Evolutionary conservation across 805 yeast genomes (phyloP).

Genomic region (Wickerhamiella allomyrinae): DNA sequence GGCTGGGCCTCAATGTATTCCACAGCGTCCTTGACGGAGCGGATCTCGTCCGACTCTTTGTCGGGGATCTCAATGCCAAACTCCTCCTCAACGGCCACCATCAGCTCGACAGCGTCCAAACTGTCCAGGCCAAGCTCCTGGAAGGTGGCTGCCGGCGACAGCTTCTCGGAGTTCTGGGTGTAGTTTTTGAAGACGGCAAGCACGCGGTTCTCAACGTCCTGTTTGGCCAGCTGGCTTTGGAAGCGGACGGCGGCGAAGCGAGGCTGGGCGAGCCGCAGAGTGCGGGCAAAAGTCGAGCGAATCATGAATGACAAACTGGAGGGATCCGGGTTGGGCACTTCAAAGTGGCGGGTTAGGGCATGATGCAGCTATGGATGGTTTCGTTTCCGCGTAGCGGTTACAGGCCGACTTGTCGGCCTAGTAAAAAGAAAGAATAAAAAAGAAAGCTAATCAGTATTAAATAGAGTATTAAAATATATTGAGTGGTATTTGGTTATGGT

Average conservation of each 20-base stretch:
- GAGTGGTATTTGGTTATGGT: no score
- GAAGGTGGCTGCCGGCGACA: slow-evolving; percentile 28
- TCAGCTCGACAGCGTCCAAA: slow-evolving; percentile 85
- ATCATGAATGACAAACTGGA: slow-evolving; percentile 2
- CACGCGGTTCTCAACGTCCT: slow-evolving; percentile 72
- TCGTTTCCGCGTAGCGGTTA: no score
- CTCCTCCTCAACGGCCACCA: slow-evolving; percentile 92
- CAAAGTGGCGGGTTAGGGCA: no score
- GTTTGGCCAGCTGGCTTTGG: slow-evolving; percentile 37
- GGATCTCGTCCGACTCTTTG: slow-evolving; percentile 83
- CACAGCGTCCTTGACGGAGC: slow-evolving; percentile 85
- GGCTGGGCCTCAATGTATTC: slow-evolving; percentile 58
- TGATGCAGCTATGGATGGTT: no score
- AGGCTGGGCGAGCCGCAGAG: slow-evolving; percentile 11
- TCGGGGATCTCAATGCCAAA: slow-evolving; percentile 34
- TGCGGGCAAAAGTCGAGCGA: slow-evolving; percentile 9
- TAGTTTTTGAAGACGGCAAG: slow-evolving; percentile 49
- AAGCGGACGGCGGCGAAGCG: slow-evolving; percentile 14
- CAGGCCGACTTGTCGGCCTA: no score
- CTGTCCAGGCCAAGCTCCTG: slow-evolving; percentile 79
- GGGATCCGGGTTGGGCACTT: no score
- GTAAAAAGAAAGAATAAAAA: no score
- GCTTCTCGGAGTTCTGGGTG: slow-evolving; percentile 19
- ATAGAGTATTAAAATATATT: no score
- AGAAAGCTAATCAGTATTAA: no score